These are phyloP conservation scores for Hansenula sp. DNA, from an alignment of 1,139 yeast genomes.

Conservation along the genomic window DNA sequence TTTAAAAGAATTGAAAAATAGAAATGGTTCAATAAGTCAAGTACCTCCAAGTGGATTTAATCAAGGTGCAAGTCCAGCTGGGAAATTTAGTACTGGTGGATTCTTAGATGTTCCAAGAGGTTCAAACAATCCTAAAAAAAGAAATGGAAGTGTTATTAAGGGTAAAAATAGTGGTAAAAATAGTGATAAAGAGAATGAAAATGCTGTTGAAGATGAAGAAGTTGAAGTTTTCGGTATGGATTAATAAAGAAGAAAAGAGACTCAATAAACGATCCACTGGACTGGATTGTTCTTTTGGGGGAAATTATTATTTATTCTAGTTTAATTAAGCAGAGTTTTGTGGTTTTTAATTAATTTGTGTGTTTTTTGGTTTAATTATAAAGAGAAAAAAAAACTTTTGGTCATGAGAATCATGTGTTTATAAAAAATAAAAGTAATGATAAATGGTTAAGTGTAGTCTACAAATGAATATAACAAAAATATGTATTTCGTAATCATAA, in stretches of 20 bases:
- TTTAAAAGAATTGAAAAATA: conserved; percentile 2
- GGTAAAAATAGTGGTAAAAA: conserved; percentile 5
- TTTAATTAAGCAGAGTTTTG: no score
- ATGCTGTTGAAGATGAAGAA: conserved; percentile 12
- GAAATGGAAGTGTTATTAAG: conserved; percentile 3
- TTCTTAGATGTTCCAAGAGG: conserved; percentile 18
- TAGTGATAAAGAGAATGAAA: conserved; percentile 7
- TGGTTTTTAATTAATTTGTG: no score
- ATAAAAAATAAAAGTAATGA: no score
- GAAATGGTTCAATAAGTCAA: conserved; percentile 27
- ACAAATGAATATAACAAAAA: no score
- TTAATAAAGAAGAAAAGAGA: conserved; percentile 3
- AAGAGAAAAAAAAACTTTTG: no score
- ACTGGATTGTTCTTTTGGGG: not conserved
- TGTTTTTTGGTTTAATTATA: no score
- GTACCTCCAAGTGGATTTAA: conserved; percentile 26
- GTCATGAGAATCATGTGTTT: no score
- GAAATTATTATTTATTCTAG: no score
- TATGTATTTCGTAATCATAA: no score
- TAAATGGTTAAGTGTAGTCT: no score
- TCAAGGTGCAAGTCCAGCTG: not conserved
- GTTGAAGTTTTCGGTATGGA: conserved; percentile 31
- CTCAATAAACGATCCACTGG: not conserved
- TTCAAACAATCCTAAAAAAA: not conserved
- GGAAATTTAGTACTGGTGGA: conserved; percentile 11